phyloP scores from a whole-genome alignment of 352 stramenopile genomes.

The Globisporangium nagaii region DNA sequence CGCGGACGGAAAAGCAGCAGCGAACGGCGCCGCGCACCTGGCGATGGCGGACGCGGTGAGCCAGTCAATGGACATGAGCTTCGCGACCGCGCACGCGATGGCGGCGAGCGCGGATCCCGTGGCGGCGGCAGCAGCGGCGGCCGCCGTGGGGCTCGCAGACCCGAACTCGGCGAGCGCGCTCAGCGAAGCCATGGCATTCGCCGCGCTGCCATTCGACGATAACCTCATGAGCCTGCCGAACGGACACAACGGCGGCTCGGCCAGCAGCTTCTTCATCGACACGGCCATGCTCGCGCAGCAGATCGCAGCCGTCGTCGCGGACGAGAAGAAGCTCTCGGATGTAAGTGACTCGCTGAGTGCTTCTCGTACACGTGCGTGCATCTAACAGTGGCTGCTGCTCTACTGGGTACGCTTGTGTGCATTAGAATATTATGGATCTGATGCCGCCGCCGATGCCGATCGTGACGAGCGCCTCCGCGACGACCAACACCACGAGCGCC shows the following conservation, averaged over 20 bases:
- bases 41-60: not conserved
- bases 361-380: not conserved
- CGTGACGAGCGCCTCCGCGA: conserved; percentile 2
- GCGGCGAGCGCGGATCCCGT: conserved; percentile 7
- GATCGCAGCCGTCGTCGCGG: conserved; percentile 56
- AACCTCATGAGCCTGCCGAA: conserved; percentile 29
- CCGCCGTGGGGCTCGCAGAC: conserved; percentile 11
- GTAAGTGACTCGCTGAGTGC: conserved; percentile 14
- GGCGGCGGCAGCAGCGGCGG: conserved; percentile 8
- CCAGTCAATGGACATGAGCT: conserved; percentile 11
- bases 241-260: conserved; percentile 10
- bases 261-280: conserved; percentile 58
- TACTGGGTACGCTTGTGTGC: not conserved
- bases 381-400: too few species aligned
- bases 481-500: not conserved
- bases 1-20: not conserved
- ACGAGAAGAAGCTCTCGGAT: conserved; percentile 80
- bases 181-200: conserved; percentile 11
- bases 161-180: conserved; percentile 5
- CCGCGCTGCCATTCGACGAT: conserved; percentile 51
- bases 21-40: too few species aligned
- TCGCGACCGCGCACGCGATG: conserved; percentile 5
- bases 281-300: conserved; percentile 45
- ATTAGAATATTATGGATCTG: conserved; percentile 74
- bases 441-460: conserved; percentile 42